Evolutionary conservation across 2,329 filamentous ascomycete genomes (phyloP), one percentile per base, ranked within the genome.

Genomic region (Emmonsiellopsis sp.): DNA sequence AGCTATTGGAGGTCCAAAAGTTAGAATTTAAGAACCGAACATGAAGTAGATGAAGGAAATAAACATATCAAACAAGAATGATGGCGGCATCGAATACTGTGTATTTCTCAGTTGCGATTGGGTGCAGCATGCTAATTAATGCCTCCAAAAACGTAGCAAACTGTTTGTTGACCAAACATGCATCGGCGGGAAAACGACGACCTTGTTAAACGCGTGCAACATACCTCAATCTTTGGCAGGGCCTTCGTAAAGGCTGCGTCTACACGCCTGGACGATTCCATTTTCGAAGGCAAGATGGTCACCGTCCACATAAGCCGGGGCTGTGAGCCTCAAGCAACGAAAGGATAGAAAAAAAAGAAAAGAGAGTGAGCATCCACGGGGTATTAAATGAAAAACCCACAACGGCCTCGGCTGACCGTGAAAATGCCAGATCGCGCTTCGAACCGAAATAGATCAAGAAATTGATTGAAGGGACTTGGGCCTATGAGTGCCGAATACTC

Each of bases 1-100:
- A 92, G 79, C 84, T 90, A 46, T 31, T 37, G 6, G 11, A 37
- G 2, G 14, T 42, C 39, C 37, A 42, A 52, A 36, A 13, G 39
- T 6, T 47, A 13, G 31, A 11, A 44, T 44, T 14, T 14, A 49
- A n/a, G 1, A 3, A 5, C 21, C 21, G 5, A 27, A 27, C 5
- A 27, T 27, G 21, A 27, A 27, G 5, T 27, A 27, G 21, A 27
- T 27, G 21, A 53, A 49, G 57, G 13, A 60, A 48, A 11, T 53
- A 46, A 31, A 42, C 47, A n/a, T 2, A 2, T 13, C 6, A 32
- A 32, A 32, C 10, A 48, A 27, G 3, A 32, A 48, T 48, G 21
- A 7, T 17, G 13, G 21, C 3, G 21, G 21, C 21, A 27, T 27
- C 21, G 21, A 27, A 27, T 27, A 27, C 5, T 27, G 21, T 27